These are phyloP conservation scores for Ophiostoma perfectum DNA, from an alignment of 2,329 filamentous ascomycete genomes.

Conservation along the genomic window DNA sequence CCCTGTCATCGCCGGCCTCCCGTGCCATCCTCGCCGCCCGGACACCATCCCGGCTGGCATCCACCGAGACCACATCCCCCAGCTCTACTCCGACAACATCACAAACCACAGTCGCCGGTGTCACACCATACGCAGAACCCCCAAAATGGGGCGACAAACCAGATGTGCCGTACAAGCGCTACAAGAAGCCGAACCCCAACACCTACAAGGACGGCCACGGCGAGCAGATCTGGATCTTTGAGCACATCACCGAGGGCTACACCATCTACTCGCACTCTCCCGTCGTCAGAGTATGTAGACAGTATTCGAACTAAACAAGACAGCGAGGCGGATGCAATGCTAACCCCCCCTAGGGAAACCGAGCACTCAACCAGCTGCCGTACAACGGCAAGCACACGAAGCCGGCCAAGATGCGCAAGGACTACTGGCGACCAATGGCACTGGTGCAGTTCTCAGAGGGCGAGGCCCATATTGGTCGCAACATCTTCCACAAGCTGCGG, in stretches of 20 bases:
- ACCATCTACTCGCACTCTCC: slow-evolving; percentile 49
- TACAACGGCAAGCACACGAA: slow-evolving; percentile 65
- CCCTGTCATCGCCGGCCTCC: slow-evolving; percentile 5
- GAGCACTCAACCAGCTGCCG: slow-evolving; percentile 40
- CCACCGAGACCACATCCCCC: slow-evolving; percentile 5
- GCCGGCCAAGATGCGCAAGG: slow-evolving; percentile 58
- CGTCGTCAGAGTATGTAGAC: slow-evolving; percentile 40
- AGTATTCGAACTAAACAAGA: not conserved
- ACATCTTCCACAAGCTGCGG: slow-evolving; percentile 57
- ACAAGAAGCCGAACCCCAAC: slow-evolving; percentile 28
- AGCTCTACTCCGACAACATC: not conserved
- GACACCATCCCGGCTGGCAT: not conserved
- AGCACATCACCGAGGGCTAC: slow-evolving; percentile 46
- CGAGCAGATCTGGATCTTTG: slow-evolving; percentile 54
- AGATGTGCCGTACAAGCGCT: slow-evolving; percentile 23
- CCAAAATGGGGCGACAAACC: slow-evolving; percentile 10
- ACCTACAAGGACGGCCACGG: slow-evolving; percentile 42
- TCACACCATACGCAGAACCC: not conserved
- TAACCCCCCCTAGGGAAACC: slow-evolving; percentile 28
- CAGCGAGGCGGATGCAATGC: not conserved
- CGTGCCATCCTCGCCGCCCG: not conserved
- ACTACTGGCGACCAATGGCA: slow-evolving; percentile 61
- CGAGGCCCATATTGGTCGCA: slow-evolving; percentile 50
- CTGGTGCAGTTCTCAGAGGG: slow-evolving; percentile 53
- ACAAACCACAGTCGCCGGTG: not conserved